Conservation (phyloP, 2,329 filamentous ascomycete species). For the Coniochaeta hoffmannii region DNA sequence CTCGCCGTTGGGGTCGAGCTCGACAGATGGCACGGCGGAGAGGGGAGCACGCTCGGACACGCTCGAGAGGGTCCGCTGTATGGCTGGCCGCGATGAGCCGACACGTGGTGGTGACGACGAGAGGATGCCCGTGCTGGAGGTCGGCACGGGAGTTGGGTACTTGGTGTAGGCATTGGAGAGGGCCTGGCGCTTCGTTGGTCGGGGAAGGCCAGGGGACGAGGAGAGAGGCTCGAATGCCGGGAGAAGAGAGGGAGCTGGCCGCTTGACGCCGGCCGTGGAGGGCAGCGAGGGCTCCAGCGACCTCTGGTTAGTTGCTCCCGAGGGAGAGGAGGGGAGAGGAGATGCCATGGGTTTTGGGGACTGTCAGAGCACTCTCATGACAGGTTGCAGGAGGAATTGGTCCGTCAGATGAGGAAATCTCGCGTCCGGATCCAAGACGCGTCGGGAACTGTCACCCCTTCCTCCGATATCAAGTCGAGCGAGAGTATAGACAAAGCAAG, state of each 20-base stretch:
- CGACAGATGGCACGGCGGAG: constrained; percentile 72
- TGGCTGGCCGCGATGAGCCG: constrained; percentile 33
- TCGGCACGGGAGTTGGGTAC: constrained; percentile 91
- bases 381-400: neutral
- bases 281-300: constrained; percentile 28
- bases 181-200: constrained; percentile 61
- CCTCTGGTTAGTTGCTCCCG: constrained; percentile 16
- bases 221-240: constrained; percentile 74
- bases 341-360: constrained; percentile 3
- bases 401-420: neutral
- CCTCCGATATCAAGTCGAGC: neutral
- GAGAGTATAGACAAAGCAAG: neutral
- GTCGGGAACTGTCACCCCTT: neutral
- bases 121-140: constrained; percentile 85
- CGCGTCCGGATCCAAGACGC: neutral
- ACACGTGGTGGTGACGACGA: constrained; percentile 71
- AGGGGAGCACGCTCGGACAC: constrained; percentile 77
- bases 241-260: constrained; percentile 59
- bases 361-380: constrained; percentile 1
- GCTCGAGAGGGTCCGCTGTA: constrained; percentile 55
- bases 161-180: constrained; percentile 47
- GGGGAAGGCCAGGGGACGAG: constrained; percentile 67
- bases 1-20: constrained; percentile 76
- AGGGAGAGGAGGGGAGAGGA: constrained; percentile 27
- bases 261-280: constrained; percentile 43